phyloP scores from a whole-genome alignment of 257 asterid genomes.

The Handroanthus guayacan region DNA sequence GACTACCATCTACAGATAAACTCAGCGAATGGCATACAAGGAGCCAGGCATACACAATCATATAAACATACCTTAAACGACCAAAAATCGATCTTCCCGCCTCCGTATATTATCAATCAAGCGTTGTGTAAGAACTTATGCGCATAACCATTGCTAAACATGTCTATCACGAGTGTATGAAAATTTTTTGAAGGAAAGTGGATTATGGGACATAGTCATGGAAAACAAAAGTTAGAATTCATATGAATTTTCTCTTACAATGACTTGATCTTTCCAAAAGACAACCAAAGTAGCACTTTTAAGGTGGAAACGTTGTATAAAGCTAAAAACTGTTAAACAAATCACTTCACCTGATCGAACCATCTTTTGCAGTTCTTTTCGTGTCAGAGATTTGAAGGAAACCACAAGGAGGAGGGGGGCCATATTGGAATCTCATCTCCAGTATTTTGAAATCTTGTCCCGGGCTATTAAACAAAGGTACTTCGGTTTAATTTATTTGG shows the following conservation, averaged over 20 bases:
- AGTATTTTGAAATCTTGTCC: conserved; percentile 20
- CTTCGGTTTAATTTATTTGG: background rate
- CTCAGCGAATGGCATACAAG: conserved; percentile 59
- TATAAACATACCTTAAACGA: background rate
- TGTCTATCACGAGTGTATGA: too few relatives aligned
- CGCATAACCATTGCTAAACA: too few relatives aligned
- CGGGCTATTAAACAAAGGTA: background rate
- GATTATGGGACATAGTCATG: too few relatives aligned
- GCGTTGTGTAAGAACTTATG: too few relatives aligned
- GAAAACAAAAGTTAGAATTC: background rate
- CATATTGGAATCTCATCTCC: background rate
- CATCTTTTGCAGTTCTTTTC: conserved; percentile 31
- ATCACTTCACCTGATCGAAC: conserved; percentile 36
- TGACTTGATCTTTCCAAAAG: background rate
- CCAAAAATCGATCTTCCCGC: background rate
- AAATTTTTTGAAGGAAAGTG: too few relatives aligned
- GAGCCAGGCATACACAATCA: conserved; percentile 55
- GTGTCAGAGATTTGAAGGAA: background rate
- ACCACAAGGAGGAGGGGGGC: background rate
- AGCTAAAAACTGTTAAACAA: conserved; percentile 17
- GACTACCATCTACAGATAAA: conserved; percentile 32
- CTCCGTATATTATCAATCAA: background rate
- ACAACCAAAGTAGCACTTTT: conserved; percentile 32
- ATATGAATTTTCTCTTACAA: conserved; percentile 23
- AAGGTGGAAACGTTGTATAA: conserved; percentile 38